Conservation (phyloP, 2,329 filamentous ascomycete species). For the Pseudogymnoascus sp. region DNA sequence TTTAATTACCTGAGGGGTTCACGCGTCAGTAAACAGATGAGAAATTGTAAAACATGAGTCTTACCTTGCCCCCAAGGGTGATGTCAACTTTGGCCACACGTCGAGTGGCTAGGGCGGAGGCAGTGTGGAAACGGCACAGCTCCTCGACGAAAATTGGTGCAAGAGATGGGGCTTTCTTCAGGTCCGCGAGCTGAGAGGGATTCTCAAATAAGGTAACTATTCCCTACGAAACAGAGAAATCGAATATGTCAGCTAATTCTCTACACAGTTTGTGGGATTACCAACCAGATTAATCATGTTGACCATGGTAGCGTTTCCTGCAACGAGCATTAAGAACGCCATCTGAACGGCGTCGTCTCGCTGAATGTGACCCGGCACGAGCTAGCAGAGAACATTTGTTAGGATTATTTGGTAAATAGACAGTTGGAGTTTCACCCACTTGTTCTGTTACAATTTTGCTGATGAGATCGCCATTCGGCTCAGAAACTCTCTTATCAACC, state of each 20-base stretch:
- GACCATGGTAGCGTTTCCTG: conserved; percentile 45
- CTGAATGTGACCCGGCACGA: conserved; percentile 27
- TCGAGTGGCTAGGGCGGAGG: conserved; percentile 39
- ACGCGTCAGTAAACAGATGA: background rate
- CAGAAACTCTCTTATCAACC: conserved; percentile 33
- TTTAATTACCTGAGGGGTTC: conserved; percentile 24
- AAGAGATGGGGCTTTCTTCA: conserved; percentile 34
- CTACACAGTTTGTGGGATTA: background rate
- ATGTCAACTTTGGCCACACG: conserved; percentile 41
- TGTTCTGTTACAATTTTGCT: conserved; percentile 30
- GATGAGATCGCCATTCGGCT: conserved; percentile 39
- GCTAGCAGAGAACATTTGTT: conserved; percentile 21
- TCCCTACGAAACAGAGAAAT: conserved; percentile 26
- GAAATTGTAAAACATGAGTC: background rate
- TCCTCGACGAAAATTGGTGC: conserved; percentile 38
- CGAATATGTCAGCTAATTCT: background rate
- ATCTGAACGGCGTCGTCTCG: conserved; percentile 34
- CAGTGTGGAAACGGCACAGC: conserved; percentile 41
- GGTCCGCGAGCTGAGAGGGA: conserved; percentile 34
- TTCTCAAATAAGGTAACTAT: conserved; percentile 38
- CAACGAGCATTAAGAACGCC: conserved; percentile 42
- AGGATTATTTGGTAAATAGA: background rate
- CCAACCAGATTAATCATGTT: conserved; percentile 42
- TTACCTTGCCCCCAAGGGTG: conserved; percentile 35
- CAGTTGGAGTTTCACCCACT: background rate